These are phyloP conservation scores for Aquilaria malaccensis DNA, from an alignment of 345 rosid genomes.

Conservation along the genomic window DNA sequence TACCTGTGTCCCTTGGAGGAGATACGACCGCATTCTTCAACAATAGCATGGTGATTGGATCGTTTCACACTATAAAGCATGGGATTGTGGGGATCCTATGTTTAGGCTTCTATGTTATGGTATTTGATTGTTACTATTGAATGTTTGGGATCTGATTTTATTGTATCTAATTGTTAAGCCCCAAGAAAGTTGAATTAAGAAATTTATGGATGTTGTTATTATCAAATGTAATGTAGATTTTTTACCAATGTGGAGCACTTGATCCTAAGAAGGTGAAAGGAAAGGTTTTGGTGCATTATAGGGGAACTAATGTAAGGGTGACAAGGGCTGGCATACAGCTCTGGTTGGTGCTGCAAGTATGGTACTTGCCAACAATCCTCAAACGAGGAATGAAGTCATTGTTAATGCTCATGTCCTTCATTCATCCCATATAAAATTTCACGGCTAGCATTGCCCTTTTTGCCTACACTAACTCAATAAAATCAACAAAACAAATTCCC, in stretches of 20 bases:
- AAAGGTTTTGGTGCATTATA: conserved; percentile 62
- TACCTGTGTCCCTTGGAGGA: conserved; percentile 70
- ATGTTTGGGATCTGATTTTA: background rate
- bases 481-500: conserved; percentile 5
- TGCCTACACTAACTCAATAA: conserved; percentile 42
- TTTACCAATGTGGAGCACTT: conserved; percentile 45
- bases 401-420: too few relatives aligned
- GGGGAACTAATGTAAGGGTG: conserved; percentile 44
- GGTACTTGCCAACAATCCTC: conserved; percentile 50
- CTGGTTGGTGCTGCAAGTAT: conserved; percentile 72
- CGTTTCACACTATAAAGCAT: conserved; percentile 66
- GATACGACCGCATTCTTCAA: conserved; percentile 31
- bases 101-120: conserved; percentile 4
- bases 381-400: conserved; percentile 33
- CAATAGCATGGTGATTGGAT: conserved; percentile 60
- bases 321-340: conserved; percentile 50
- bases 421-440: too few relatives aligned
- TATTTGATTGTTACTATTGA: background rate
- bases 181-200: background rate
- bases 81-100: conserved; percentile 9
- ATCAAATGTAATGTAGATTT: conserved; percentile 26
- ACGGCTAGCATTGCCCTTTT: too few relatives aligned
- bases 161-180: too few relatives aligned
- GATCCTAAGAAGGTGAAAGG: conserved; percentile 59
- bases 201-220: background rate